phyloP scores from a whole-genome alignment of 2,329 filamentous ascomycete species.

The Alternaria triticimaculans region DNA sequence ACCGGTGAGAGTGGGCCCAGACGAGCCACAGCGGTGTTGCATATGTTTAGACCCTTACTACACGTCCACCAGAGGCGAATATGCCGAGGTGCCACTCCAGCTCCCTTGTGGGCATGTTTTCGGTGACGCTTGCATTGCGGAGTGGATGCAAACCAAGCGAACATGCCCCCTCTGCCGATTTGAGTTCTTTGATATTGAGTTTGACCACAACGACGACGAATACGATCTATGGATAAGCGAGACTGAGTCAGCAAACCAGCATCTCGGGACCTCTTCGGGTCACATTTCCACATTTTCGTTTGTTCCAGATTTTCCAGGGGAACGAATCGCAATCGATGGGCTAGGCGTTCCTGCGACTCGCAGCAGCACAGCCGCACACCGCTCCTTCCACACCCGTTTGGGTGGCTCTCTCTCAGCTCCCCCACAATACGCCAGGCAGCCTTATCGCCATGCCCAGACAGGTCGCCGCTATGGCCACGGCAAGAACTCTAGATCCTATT shows the following conservation, averaged over 20 bases:
- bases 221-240: not conserved
- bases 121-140: conserved; percentile 18
- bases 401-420: conserved; percentile 3
- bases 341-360: not conserved
- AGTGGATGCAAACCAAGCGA: conserved; percentile 12
- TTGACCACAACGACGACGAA: not conserved
- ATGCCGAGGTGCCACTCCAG: conserved; percentile 16
- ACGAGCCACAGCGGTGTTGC: conserved; percentile 12
- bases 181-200: not conserved
- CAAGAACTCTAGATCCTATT: not conserved
- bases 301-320: not conserved
- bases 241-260: conserved; percentile 1
- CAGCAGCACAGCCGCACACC: conserved; percentile 12
- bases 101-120: conserved; percentile 24
- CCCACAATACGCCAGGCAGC: conserved; percentile 3
- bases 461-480: not conserved
- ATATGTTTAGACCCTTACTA: conserved; percentile 21
- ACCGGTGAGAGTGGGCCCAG: conserved; percentile 6
- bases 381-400: not conserved
- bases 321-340: not conserved
- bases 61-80: not conserved
- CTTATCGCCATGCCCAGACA: not conserved
- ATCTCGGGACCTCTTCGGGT: not conserved
- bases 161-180: conserved; percentile 25
- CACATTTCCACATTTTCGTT: not conserved